These are phyloP conservation scores for Geotrichum citri-aurantii DNA, from an alignment of 1,139 yeast species.

Conservation along the genomic window DNA sequence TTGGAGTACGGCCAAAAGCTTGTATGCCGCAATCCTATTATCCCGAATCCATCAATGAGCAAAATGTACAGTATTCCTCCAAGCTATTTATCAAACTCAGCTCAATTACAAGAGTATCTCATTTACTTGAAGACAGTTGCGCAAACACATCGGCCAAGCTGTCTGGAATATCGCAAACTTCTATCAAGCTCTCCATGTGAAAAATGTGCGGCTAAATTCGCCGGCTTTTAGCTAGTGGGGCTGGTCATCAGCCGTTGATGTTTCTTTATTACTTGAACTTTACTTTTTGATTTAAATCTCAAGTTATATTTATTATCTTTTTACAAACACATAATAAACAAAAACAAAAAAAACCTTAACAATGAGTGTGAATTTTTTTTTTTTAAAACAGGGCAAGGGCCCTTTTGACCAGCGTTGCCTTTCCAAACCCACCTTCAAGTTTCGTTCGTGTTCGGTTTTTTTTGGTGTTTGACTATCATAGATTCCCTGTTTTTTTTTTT, in stretches of 20 bases:
- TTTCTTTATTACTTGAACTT: neutral
- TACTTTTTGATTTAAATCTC: neutral
- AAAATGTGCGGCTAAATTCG: neutral
- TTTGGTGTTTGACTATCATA: neutral
- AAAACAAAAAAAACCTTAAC: too few relatives aligned
- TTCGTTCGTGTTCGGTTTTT: neutral
- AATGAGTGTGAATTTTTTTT: neutral
- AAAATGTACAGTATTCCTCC: neutral
- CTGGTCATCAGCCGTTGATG: neutral
- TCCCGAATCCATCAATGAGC: neutral
- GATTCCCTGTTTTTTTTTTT: neutral
- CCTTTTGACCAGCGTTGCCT: neutral
- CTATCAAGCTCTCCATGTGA: neutral
- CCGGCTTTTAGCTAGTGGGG: neutral
- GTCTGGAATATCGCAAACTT: neutral
- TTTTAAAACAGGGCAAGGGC: neutral
- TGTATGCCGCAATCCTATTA: neutral
- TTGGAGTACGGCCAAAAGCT: neutral
- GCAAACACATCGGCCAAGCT: neutral
- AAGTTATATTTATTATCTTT: neutral
- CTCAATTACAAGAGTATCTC: neutral
- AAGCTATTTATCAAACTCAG: neutral
- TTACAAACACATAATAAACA: neutral
- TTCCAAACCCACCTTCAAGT: neutral
- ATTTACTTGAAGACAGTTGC: neutral